Conservation (phyloP, 148 eudicot species). For the Silene latifolia region DNA sequence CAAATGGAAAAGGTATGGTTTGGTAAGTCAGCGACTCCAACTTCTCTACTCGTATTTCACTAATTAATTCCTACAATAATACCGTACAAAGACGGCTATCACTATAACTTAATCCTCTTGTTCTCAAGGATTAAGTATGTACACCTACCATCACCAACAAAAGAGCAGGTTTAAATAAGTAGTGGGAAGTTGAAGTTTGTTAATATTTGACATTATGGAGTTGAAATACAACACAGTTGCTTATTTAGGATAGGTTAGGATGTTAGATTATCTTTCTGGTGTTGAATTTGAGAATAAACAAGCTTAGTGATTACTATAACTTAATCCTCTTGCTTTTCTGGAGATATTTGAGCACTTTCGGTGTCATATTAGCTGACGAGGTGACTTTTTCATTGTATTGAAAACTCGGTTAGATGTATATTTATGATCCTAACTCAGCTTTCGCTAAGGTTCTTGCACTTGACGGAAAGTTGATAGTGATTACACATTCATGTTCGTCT, state of each 20-base stretch:
- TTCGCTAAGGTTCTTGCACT: no score
- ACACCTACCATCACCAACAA: background rate
- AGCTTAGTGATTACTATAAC: no score
- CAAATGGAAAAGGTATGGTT: background rate
- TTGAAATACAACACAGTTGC: background rate
- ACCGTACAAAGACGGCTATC: background rate
- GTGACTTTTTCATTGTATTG: no score
- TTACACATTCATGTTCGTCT: no score
- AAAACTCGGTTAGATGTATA: no score
- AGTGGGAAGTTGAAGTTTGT: constrained; percentile 9
- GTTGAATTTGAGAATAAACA: no score
- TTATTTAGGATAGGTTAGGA: background rate
- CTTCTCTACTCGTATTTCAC: background rate
- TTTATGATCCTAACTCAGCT: no score
- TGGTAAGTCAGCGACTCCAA: constrained; percentile 16
- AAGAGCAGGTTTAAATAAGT: constrained; percentile 9
- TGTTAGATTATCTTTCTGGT: no score
- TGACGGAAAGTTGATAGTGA: no score
- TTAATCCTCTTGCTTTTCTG: no score
- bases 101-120: background rate
- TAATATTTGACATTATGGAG: constrained; percentile 10
- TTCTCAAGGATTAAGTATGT: background rate
- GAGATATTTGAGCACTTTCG: no score
- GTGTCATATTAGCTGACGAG: no score
- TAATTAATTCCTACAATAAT: background rate